Percentiles rank a stretch among this genome's conserved stretches.
These are phyloP conservation scores for Starmerella scarabaei DNA, from an alignment of 805 yeast genomes.

Conservation along the genomic window DNA sequence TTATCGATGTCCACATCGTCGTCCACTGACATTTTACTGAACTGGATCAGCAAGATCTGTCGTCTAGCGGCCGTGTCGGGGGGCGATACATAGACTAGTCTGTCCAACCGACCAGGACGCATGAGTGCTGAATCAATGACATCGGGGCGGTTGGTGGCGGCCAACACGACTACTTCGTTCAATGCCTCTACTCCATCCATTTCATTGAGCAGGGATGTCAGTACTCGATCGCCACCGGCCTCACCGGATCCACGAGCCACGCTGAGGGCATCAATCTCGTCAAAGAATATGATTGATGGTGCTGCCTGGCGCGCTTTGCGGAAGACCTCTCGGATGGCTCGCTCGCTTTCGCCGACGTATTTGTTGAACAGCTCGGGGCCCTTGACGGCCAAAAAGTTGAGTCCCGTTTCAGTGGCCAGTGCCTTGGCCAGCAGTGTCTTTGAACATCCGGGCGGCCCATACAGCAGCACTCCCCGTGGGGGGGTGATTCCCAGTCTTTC, in stretches of 20 bases:
- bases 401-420: conserved; percentile 86
- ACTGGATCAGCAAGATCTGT: conserved; percentile 61
- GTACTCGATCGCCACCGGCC: conserved; percentile 60
- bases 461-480: conserved; percentile 83
- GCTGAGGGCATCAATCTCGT: conserved; percentile 90
- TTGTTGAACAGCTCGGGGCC: conserved; percentile 95
- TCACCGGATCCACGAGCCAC: conserved; percentile 54
- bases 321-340: conserved; percentile 85
- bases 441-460: conserved; percentile 98
- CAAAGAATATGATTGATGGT: conserved; percentile 88
- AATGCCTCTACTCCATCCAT: conserved; percentile 95
- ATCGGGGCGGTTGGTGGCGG: conserved; percentile 93
- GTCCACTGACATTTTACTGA: conserved; percentile 47
- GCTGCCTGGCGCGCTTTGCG: conserved; percentile 89
- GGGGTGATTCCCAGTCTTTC: conserved; percentile 66
- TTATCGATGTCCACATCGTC: conserved; percentile 37
- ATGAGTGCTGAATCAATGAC: conserved; percentile 83
- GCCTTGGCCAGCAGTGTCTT: conserved; percentile 93
- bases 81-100: conserved; percentile 85
- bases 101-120: conserved; percentile 90
- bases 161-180: conserved; percentile 84
- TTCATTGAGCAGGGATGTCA: conserved; percentile 84
- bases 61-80: conserved; percentile 73
- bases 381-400: conserved; percentile 85
- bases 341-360: conserved; percentile 90